These are phyloP conservation scores for Macrolepiota albuminosa DNA, from an alignment of 768 basidiomycete genomes.

Conservation along the genomic window DNA sequence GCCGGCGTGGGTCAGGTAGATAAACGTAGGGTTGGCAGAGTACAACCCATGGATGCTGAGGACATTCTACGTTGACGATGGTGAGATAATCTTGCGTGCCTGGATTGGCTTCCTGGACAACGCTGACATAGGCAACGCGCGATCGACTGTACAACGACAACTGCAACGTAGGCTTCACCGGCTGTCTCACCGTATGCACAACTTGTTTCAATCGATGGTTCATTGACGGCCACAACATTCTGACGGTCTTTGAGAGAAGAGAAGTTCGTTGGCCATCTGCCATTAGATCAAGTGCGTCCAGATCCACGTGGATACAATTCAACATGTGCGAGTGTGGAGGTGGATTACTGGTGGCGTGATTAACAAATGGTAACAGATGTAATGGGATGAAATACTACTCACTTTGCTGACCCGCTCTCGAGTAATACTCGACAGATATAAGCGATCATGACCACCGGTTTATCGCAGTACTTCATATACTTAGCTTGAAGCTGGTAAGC, in stretches of 20 bases:
- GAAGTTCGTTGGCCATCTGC: slow-evolving; percentile 11
- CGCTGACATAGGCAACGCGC: neutral
- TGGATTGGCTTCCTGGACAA: neutral
- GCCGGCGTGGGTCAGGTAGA: neutral
- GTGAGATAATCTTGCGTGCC: neutral
- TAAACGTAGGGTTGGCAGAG: neutral
- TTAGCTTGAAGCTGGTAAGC: slow-evolving; percentile 57
- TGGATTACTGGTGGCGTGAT: slow-evolving; percentile 35
- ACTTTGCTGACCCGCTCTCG: slow-evolving; percentile 13
- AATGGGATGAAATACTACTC: slow-evolving; percentile 9
- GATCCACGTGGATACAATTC: slow-evolving; percentile 34
- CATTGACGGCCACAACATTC: neutral
- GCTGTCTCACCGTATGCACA: neutral
- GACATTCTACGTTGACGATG: neutral
- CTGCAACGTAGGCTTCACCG: neutral
- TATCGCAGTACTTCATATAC: slow-evolving; percentile 44
- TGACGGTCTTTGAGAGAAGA: neutral
- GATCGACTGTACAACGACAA: neutral
- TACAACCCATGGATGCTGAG: neutral
- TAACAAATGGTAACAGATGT: slow-evolving; percentile 31
- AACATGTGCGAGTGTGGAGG: slow-evolving; percentile 42
- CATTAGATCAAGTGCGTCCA: slow-evolving; percentile 39
- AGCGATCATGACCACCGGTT: slow-evolving; percentile 51
- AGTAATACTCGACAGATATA: slow-evolving; percentile 19
- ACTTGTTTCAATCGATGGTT: neutral